A percentile compares a stretch with the other conserved stretches of the same genome.
Conservation (phyloP, 2,329 filamentous ascomycete genomes). For the Xylariaceae sp. region DNA sequence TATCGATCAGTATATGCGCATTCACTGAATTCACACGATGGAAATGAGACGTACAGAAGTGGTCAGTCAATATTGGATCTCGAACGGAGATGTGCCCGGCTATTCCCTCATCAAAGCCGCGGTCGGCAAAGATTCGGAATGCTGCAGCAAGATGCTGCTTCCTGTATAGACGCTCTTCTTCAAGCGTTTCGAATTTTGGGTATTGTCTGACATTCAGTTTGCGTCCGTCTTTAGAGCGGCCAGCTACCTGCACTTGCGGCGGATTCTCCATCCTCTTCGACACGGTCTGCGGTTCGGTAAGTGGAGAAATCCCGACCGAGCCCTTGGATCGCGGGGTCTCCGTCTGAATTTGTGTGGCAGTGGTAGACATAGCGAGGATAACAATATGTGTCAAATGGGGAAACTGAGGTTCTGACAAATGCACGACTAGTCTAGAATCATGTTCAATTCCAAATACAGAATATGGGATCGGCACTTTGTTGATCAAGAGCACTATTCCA, state of each 20-base stretch:
- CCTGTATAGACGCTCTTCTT: slow-evolving; percentile 54
- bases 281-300: not conserved
- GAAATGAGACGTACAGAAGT: slow-evolving; percentile 57
- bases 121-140: slow-evolving; percentile 59
- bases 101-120: slow-evolving; percentile 61
- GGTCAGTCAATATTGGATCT: slow-evolving; percentile 54
- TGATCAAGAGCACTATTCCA: too few species aligned
- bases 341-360: too few species aligned
- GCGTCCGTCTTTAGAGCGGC: slow-evolving; percentile 28
- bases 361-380: too few species aligned
- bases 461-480: too few species aligned
- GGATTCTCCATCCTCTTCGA: slow-evolving; percentile 16
- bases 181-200: slow-evolving; percentile 44
- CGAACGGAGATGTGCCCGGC: slow-evolving; percentile 59
- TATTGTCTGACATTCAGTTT: slow-evolving; percentile 27
- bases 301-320: too few species aligned
- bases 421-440: too few species aligned
- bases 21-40: not conserved
- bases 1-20: too few species aligned
- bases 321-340: too few species aligned
- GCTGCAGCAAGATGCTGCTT: slow-evolving; percentile 56
- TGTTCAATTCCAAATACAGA: too few species aligned
- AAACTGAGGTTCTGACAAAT: too few species aligned
- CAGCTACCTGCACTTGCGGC: slow-evolving; percentile 25
- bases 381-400: too few species aligned